Percentiles rank a stretch among this genome's conserved stretches.
Conservation (phyloP, 441 rosid species). For the Adansonia madagascariensis region DNA sequence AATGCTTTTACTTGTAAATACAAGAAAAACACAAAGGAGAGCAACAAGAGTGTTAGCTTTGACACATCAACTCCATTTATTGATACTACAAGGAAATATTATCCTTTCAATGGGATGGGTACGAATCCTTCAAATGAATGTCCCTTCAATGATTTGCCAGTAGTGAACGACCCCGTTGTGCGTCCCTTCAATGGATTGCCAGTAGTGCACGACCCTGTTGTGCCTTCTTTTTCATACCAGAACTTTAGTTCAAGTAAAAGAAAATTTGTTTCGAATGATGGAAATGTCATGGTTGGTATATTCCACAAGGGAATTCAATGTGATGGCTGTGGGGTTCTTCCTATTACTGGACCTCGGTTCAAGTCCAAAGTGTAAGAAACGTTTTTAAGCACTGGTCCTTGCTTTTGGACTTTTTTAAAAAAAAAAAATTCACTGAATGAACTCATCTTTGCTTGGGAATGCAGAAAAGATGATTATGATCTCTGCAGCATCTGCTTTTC, state of each 20-base stretch:
- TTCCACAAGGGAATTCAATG: constrained; percentile 83
- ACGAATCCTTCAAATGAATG: constrained; percentile 45
- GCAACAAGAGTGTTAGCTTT: constrained; percentile 27
- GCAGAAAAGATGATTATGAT: constrained; percentile 81
- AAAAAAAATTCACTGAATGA: no score
- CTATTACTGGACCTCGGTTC: constrained; percentile 83
- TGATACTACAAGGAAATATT: constrained; percentile 24
- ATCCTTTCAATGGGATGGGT: constrained; percentile 27
- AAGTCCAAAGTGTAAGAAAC: constrained; percentile 86
- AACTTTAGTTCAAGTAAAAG: constrained; percentile 32
- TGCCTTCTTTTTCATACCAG: constrained; percentile 19
- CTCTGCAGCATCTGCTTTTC: constrained; percentile 82
- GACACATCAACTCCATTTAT: constrained; percentile 25
- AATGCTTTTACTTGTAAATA: constrained; percentile 19
- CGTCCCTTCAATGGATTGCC: no score
- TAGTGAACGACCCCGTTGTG: constrained; percentile 27
- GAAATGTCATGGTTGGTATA: constrained; percentile 37
- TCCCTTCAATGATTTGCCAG: constrained; percentile 56
- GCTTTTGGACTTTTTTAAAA: neutral
- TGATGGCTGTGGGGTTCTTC: constrained; percentile 89
- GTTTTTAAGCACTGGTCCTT: neutral
- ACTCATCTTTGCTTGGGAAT: constrained; percentile 20
- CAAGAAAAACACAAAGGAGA: constrained; percentile 35
- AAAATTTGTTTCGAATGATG: constrained; percentile 28
- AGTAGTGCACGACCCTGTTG: neutral